Conservation (phyloP, 2,329 filamentous ascomycete genomes). For the Trichothecium roseum region DNA sequence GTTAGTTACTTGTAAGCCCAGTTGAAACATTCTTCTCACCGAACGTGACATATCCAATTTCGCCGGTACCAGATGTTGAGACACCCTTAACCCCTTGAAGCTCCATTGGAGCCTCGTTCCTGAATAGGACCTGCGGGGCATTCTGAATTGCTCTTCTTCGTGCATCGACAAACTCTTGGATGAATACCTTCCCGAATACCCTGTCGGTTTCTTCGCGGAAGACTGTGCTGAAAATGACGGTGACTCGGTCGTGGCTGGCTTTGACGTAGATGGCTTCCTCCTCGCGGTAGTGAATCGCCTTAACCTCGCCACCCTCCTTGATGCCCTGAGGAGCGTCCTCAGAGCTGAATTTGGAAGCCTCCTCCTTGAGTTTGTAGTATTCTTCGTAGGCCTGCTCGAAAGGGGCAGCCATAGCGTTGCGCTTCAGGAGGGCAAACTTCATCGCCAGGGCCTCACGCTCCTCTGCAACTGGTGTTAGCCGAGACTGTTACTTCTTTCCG, state of each 20-base stretch:
- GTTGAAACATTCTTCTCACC: conserved; percentile 39
- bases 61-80: conserved; percentile 61
- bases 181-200: conserved; percentile 95
- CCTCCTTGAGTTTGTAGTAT: conserved; percentile 75
- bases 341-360: conserved; percentile 83
- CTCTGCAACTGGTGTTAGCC: conserved; percentile 38
- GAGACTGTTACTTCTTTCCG: conserved; percentile 2
- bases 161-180: conserved; percentile 98
- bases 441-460: conserved; percentile 76
- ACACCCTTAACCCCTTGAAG: conserved; percentile 81
- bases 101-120: conserved; percentile 88
- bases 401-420: conserved; percentile 96
- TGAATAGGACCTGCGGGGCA: conserved; percentile 92
- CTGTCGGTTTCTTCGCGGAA: conserved; percentile 97
- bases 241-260: conserved; percentile 92
- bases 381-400: conserved; percentile 97
- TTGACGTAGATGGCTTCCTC: conserved; percentile 99
- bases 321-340: conserved; percentile 91
- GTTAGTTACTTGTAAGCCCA: conserved; percentile 9
- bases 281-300: conserved; percentile 96
- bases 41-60: conserved; percentile 97
- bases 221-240: conserved; percentile 96
- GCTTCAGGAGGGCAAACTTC: conserved; percentile 85
- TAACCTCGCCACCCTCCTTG: conserved; percentile 80
- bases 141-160: conserved; percentile 93